Evolutionary conservation across 1,139 yeast genomes (phyloP), one percentile per base, ranked within the genome.

Genomic region (Yamadazyma dendronema): DNA sequence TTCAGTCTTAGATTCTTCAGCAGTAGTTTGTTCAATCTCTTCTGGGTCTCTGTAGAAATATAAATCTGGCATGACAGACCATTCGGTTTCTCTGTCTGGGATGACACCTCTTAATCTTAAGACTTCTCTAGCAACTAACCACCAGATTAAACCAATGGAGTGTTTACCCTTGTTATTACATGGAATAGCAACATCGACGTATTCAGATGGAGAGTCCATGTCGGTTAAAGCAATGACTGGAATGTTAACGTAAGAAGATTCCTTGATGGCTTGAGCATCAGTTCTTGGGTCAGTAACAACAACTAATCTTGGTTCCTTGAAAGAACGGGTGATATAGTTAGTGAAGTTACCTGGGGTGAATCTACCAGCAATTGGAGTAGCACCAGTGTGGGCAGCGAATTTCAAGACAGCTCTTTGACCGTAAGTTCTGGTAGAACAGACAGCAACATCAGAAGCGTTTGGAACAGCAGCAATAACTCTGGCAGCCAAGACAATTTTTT

Each of bases 11-110:
- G 74, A 67, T 56, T 75, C 79, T 61, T 82, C 90, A 61, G 79
- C 80, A 56, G 81, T 74, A 65, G 81, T 77, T 69, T 83, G 88
- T 78, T 88, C 96, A 74, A 85, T 85, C 78, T 92, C 99, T 80
- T 92, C 98, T 67, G 98, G 98, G 79, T 92, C 97, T 84, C 99
- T 92, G 97, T 92, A 92, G 90, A 92, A 92, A 89, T 90, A 92
- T 77, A 90, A 84, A 80, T 92, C 99, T 76, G 97, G 97, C 98
- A 92, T 94, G 71, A 92, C 94, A 60, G 95, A 78, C 99, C 99
- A 92, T 72, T 85, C 86, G 72, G 94, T 87, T 59, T 87, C 71
- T 83, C 99, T 90, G 88, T 86, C 88, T 69, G 95, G 90, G 62
- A 92, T 77, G 68, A 90, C 84, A 69, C 99, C 98, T 81, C 97